Conservation (phyloP, 2,329 filamentous ascomycete genomes). For the Cryphonectria radicalis region DNA sequence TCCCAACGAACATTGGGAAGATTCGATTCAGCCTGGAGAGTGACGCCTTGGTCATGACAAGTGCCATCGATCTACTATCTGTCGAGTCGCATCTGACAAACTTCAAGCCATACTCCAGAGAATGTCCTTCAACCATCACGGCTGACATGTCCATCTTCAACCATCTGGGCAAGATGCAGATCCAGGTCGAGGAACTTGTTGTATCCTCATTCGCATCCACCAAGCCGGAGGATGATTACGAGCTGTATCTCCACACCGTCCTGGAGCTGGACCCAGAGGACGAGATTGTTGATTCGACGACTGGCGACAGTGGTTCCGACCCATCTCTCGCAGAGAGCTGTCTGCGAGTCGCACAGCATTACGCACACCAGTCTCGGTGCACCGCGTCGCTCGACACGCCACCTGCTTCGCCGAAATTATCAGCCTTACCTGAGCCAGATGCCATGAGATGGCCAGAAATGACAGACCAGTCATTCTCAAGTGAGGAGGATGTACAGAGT, state of each 20-base stretch:
- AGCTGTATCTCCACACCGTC: conserved; percentile 42
- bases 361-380: conserved; percentile 3
- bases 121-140: conserved; percentile 37
- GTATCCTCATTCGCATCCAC: conserved; percentile 40
- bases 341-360: conserved; percentile 42
- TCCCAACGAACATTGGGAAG: conserved; percentile 42
- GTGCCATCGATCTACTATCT: conserved; percentile 28
- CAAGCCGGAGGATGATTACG: conserved; percentile 39
- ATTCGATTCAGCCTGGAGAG: conserved; percentile 44
- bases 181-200: conserved; percentile 40
- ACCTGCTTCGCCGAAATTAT: conserved; percentile 7
- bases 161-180: conserved; percentile 37
- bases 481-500: conserved; percentile 34
- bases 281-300: conserved; percentile 37
- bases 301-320: not conserved
- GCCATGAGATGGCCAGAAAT: too few species aligned
- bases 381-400: conserved; percentile 8
- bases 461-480: conserved; percentile 31
- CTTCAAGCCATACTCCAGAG: conserved; percentile 32
- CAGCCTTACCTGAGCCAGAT: not conserved
- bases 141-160: conserved; percentile 45
- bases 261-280: conserved; percentile 48
- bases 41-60: conserved; percentile 6
- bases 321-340: conserved; percentile 41
- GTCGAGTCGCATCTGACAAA: conserved; percentile 42